Evolutionary conservation across 352 stramenopile genomes (phyloP), one percentile per base, ranked within the genome.

Genomic region (Phytophthora megakarya): DNA sequence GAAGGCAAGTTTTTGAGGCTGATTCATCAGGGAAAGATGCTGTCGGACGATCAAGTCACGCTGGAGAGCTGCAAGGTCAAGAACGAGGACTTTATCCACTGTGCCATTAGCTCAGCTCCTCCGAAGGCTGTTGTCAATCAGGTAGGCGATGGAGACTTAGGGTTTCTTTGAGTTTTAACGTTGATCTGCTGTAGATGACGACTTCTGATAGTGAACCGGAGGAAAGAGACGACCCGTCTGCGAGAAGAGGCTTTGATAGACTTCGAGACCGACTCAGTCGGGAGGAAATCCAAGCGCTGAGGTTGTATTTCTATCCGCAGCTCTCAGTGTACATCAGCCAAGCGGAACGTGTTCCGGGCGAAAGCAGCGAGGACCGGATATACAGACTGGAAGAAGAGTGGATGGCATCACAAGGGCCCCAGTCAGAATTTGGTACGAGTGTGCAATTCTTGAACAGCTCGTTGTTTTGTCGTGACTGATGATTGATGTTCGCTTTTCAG

Each of bases 1-100:
- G 84, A 94, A 21, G 85, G 82, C 63, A 95, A 93, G 60, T 95
- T 93, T 51, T 72, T 95, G 61, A 81, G 87, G 0, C 70, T 95
- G 8, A 95, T 95, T 55, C 87, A 95, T 53, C 87, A 94, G 73
- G 87, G 87, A 51, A 94, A 94, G 53, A 94, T 95, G 84, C 71
- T 95, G 13, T 93, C 86, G 52, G 84, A 95, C 40, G 87, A 95
- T 57, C 85, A 82, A 39, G 81, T 76, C n/a, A 81, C 79, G 35
- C 63, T 95, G 18, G 74, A 83, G 47, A 84, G 68, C 67, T 94
- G 72, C 73, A 89, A 86, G 49, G 71, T 95, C 54, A 93, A 92
- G 57, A 78, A 72, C 19, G 80, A 92, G 19, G 87, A 95, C 60
- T 95, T 95, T 42, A 84, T 95, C 44, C 87, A 95, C 65, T 95